Percentiles rank a stretch among this genome's conserved stretches.
phyloP scores from a whole-genome alignment of 257 asterid genomes.

The Rauvolfia tetraphylla region DNA sequence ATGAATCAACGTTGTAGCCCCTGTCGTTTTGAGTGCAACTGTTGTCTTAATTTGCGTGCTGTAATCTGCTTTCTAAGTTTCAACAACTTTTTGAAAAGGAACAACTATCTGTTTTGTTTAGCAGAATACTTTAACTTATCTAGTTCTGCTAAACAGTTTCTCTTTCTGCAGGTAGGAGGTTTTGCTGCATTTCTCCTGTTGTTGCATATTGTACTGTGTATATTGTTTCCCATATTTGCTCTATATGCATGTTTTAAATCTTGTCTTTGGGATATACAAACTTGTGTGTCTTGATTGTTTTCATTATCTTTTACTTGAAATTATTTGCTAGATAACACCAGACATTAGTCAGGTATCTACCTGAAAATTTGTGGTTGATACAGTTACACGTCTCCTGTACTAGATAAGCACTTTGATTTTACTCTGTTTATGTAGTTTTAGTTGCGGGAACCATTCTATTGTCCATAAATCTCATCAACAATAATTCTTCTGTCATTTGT shows the following conservation, averaged over 20 bases:
- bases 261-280: background rate
- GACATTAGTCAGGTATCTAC: slow-evolving; percentile 61
- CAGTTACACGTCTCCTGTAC: slow-evolving; percentile 47
- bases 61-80: background rate
- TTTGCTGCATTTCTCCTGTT: background rate
- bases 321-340: slow-evolving; percentile 16
- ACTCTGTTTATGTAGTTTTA: background rate
- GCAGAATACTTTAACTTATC: background rate
- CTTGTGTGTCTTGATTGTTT: background rate
- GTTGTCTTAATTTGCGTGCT: background rate
- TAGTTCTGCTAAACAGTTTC: background rate
- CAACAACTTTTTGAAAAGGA: background rate
- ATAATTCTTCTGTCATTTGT: background rate
- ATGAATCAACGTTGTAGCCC: background rate
- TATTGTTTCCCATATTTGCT: too few species aligned
- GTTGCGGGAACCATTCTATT: background rate
- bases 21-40: background rate
- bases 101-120: background rate
- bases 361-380: slow-evolving; percentile 37
- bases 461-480: background rate
- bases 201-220: background rate
- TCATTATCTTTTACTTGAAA: background rate
- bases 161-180: background rate
- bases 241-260: background rate
- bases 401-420: background rate